Percentiles rank a stretch among this genome's conserved stretches.
Conservation (phyloP, 768 basidiomycete genomes). For the Suillus clintonianus region DNA sequence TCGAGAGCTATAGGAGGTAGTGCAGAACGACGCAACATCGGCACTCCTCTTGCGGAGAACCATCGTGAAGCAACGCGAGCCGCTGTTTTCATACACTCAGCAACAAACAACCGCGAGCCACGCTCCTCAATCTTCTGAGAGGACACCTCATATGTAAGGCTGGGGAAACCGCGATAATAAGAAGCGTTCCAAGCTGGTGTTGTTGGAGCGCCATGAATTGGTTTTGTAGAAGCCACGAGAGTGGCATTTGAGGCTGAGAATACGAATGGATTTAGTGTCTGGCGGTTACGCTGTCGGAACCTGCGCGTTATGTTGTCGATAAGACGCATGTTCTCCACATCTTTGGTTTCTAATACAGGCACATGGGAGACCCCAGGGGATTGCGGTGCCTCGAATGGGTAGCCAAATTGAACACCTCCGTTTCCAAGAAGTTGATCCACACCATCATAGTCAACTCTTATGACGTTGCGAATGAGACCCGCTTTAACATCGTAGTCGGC, state of each 20-base stretch:
- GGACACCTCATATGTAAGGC: slow-evolving; percentile 46
- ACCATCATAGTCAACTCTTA: slow-evolving; percentile 62
- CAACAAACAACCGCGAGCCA: slow-evolving; percentile 60
- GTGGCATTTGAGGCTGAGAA: slow-evolving; percentile 23
- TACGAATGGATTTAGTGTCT: slow-evolving; percentile 24
- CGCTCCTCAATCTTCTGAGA: slow-evolving; percentile 21
- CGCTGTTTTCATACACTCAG: slow-evolving; percentile 83
- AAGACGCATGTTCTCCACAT: slow-evolving; percentile 30
- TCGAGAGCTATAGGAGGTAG: slow-evolving; percentile 31
- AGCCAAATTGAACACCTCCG: slow-evolving; percentile 9
- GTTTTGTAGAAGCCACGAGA: slow-evolving; percentile 32
- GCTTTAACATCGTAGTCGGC: slow-evolving; percentile 69
- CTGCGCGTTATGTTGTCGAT: slow-evolving; percentile 30
- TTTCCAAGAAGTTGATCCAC: slow-evolving; percentile 57
- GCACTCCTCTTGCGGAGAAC: slow-evolving; percentile 57
- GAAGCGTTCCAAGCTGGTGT: slow-evolving; percentile 28
- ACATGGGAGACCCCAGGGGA: slow-evolving; percentile 2
- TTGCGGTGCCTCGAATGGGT: slow-evolving; percentile 21
- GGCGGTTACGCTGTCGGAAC: slow-evolving; percentile 24
- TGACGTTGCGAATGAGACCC: slow-evolving; percentile 72
- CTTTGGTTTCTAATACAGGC: slow-evolving; percentile 13
- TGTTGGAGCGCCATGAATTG: slow-evolving; percentile 30
- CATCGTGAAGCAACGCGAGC: slow-evolving; percentile 76
- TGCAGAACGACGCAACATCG: slow-evolving; percentile 60
- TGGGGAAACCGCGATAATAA: slow-evolving; percentile 52